Evolutionary conservation across 2,329 filamentous ascomycete species (phyloP).

Genomic region (Cercospora zeae-maydis): DNA sequence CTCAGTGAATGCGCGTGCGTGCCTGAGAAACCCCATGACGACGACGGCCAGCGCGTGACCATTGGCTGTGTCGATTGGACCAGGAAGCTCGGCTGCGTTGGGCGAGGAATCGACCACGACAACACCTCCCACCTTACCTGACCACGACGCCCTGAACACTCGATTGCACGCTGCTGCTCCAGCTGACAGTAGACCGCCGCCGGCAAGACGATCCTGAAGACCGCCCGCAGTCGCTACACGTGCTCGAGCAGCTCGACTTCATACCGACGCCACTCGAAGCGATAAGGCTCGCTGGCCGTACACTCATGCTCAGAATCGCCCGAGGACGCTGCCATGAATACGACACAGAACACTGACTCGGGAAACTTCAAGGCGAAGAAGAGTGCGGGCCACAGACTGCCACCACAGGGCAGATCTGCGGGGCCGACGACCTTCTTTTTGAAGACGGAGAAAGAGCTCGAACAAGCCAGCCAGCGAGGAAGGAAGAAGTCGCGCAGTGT

Average conservation of each 20-base stretch:
- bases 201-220: not conserved
- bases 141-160: not conserved
- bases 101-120: not conserved
- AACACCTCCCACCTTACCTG: not conserved
- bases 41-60: slow-evolving; percentile 3
- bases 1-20: not conserved
- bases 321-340: slow-evolving; percentile 2
- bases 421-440: slow-evolving; percentile 60
- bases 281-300: not conserved
- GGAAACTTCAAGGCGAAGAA: slow-evolving; percentile 7
- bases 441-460: slow-evolving; percentile 51
- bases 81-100: not conserved
- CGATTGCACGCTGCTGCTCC: not conserved
- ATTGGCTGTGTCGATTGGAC: not conserved
- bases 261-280: not conserved
- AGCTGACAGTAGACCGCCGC: not conserved
- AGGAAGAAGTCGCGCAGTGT: slow-evolving; percentile 28
- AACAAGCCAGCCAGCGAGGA: slow-evolving; percentile 31
- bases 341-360: slow-evolving; percentile 3
- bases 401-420: slow-evolving; percentile 6
- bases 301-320: not conserved
- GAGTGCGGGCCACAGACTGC: not conserved
- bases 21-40: not conserved
- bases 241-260: not conserved
- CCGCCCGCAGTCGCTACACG: not conserved